Evolutionary conservation across 805 yeast genomes (phyloP), one percentile per base, ranked within the genome.

Genomic region (Starmerella apicola): DNA sequence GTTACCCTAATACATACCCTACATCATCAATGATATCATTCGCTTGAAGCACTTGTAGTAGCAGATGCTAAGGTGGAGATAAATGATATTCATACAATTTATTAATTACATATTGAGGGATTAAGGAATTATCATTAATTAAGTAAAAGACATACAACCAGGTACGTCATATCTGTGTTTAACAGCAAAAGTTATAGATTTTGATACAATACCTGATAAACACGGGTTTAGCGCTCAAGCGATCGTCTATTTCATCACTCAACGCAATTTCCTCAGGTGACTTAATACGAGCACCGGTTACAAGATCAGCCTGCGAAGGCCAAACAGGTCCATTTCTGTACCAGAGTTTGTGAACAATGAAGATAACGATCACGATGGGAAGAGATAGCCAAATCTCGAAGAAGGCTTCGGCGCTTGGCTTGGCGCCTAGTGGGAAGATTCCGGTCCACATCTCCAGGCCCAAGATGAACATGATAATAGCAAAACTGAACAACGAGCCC

Each of bases 391-490:
- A 75, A 42, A 66, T 60, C 56, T 66, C 63, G 64, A 76, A 74
- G 57, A 76, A 76, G 41, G 34, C 41, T 19, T 43, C 29, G 10
- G 66, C 69, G 34, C 46, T 51, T 18, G 68, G 60, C 3, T 40
- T 28, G 10, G 25, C 26, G 13, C 37, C 58, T 61, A 74, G 53
- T 41, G 94, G 94, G 67, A 67, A 80, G 30, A 79, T 61, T 7
- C 88, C 85, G 44, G 77, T 67, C 82, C 86, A 82, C 65, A 82
- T 78, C 63, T 81, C 86, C 26, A 84, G 81, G 41, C 71, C 62
- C 44, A 83, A 65, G 47, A 81, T 78, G 37, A 78, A 55, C 20
- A 69, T 23, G 56, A 75, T 76, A 54, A 83, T 60, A 18, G 59
- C 43, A n/a, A 71, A 52, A 42, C 88, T 88, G 58, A 70, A 71